Conservation (phyloP, 768 basidiomycete species). For the Tricholoma hemisulphureum region DNA sequence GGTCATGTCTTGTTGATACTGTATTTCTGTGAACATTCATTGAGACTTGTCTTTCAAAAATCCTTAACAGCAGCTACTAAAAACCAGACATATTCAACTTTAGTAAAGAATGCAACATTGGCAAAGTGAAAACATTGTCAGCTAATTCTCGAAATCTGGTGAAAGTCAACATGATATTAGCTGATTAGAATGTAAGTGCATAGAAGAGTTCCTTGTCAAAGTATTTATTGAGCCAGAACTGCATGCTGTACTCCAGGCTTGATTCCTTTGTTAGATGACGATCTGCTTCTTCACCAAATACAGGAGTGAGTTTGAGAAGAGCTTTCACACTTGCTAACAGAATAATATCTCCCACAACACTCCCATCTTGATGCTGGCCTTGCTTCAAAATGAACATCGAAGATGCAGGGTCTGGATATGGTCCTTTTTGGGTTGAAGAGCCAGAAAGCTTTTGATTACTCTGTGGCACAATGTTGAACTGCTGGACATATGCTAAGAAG, state of each 20-base stretch:
- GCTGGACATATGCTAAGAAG: conserved; percentile 1
- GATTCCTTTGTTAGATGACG: background rate
- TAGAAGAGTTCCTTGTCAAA: conserved; percentile 30
- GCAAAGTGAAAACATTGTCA: too few species aligned
- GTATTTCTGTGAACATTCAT: too few species aligned
- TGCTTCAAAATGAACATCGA: too few species aligned
- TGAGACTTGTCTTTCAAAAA: too few species aligned
- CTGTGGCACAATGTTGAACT: conserved; percentile 5
- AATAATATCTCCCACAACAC: conserved; percentile 10
- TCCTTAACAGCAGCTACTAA: too few species aligned
- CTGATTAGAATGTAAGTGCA: conserved; percentile 1
- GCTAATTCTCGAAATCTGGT: too few species aligned
- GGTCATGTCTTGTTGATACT: too few species aligned
- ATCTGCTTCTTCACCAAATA: conserved; percentile 6
- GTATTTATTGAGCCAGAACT: conserved; percentile 30
- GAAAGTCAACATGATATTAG: too few species aligned
- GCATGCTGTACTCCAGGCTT: background rate
- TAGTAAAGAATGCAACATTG: too few species aligned
- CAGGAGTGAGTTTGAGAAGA: conserved; percentile 4
- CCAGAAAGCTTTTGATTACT: background rate
- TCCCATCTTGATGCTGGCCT: too few species aligned
- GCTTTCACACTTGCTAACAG: background rate
- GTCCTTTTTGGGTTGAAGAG: background rate
- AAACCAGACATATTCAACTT: too few species aligned
- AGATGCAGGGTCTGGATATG: too few species aligned